These are phyloP conservation scores for Lactarius trivialis DNA, from an alignment of 768 basidiomycete species.

Conservation along the genomic window DNA sequence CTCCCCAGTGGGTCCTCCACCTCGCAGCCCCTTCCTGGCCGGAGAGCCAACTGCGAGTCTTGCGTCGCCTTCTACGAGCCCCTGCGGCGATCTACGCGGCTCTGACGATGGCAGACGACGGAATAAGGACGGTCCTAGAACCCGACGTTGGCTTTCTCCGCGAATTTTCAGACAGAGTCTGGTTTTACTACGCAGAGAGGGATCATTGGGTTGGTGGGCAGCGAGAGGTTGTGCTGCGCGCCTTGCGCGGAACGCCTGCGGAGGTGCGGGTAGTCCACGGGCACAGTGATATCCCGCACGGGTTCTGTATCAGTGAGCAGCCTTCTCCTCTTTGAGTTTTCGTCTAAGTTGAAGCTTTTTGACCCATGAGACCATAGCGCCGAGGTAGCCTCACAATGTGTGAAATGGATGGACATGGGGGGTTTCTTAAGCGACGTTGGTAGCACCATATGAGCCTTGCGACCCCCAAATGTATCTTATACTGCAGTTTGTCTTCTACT, in stretches of 20 bases:
- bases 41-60: too few relatives aligned
- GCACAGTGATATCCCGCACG: conserved; percentile 50
- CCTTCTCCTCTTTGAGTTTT: too few relatives aligned
- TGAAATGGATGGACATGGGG: conserved; percentile 34
- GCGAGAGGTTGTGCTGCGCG: conserved; percentile 34
- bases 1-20: conserved; percentile 38
- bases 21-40: conserved; percentile 44
- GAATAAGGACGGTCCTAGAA: conserved; percentile 55
- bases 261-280: conserved; percentile 40
- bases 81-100: conserved; percentile 45
- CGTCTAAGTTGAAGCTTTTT: background rate
- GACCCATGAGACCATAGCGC: conserved; percentile 40
- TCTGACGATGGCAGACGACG: conserved; percentile 58
- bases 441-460: background rate
- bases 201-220: conserved; percentile 69
- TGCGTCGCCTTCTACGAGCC: conserved; percentile 43
- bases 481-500: too few relatives aligned
- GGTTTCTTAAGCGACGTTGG: conserved; percentile 2
- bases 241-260: conserved; percentile 34
- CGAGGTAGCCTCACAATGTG: conserved; percentile 43
- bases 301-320: conserved; percentile 60
- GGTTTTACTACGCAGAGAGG: conserved; percentile 51
- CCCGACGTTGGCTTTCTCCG: conserved; percentile 43
- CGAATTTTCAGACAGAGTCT: conserved; percentile 35
- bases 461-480: background rate